These are phyloP conservation scores for Hypoxylon sp. DNA, from an alignment of 2,329 filamentous ascomycete species.

Conservation along the genomic window DNA sequence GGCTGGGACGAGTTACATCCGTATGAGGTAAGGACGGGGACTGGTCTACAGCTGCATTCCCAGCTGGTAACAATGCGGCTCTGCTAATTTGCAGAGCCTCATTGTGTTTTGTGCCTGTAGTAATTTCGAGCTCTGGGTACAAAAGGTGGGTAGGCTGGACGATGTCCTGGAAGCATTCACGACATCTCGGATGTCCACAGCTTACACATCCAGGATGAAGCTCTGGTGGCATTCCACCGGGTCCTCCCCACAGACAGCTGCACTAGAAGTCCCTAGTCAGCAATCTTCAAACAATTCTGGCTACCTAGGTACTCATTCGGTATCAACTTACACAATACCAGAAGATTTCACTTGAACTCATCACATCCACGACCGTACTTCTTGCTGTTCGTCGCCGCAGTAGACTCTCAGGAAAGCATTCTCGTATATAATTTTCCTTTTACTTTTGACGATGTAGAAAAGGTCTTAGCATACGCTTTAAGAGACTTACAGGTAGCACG, in stretches of 20 bases:
- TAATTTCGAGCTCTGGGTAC: not conserved
- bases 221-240: conserved; percentile 16
- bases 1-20: not conserved
- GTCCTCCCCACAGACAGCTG: not conserved
- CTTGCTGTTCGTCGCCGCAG: not conserved
- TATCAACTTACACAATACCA: conserved; percentile 33
- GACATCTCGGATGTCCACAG: conserved; percentile 18
- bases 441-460: not conserved
- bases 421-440: not conserved
- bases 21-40: not conserved
- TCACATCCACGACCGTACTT: not conserved
- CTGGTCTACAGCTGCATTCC: not conserved
- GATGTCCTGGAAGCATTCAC: not conserved
- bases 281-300: not conserved
- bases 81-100: conserved; percentile 9
- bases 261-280: conserved; percentile 16
- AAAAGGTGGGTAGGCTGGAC: not conserved
- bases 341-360: not conserved
- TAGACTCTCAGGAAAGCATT: conserved; percentile 1
- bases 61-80: conserved; percentile 16
- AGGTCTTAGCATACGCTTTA: not conserved
- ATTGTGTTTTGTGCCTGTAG: not conserved
- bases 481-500: not conserved
- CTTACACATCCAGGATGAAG: conserved; percentile 8
- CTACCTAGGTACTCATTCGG: not conserved